Evolutionary conservation across 179 eudicot species (phyloP), one percentile per base, ranked within the genome.

Genomic region (Heliamphora pulchella): DNA sequence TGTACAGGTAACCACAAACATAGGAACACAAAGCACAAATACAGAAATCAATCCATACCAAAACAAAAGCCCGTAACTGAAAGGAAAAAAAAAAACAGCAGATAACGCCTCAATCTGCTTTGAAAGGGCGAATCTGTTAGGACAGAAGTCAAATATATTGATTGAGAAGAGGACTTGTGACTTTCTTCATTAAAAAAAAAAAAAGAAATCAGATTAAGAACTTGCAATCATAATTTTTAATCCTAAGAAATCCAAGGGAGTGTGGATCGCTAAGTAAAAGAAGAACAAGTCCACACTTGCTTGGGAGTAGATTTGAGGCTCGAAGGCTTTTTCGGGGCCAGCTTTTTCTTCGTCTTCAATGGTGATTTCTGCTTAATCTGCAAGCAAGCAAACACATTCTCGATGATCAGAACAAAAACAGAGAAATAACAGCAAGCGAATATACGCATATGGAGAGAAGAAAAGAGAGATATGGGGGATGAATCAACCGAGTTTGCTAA

Each of bases 201-300:
- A 69, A 44, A 14, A 44, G 15, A 69, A 5, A 8, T 17, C 7
- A 47, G 50, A 47, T 70, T 50, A 70, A 47, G 54, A 2, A 70
- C 55, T 3, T 9, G 20, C 22, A 71, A 46, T 17, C 74, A 44
- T 47, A 20, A 48, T 70, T 47, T 14, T 2, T 31, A 31, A 31
- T 55, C 14, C 14, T 10, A 8, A 57, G 31, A 75, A 15, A 31
- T 31, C 50, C 2, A 80, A 89, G 88, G 85, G 80, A 47, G 3
- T 2, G 44, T 43, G 10, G 11, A 68, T 2, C 46, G 43, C 80
- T 82, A 61, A 70, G 20, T 8, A 47, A 13, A 54, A 57, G 17
- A 14, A 31, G 9, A 6, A 64, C 22, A 18, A 69, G 39, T 39
- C 54, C 81, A 55, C 81, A 89, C 91, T 84, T 84, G 61, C 85